Base-by-base conservation (phyloP, 2,329 filamentous ascomycete genomes). In the Acephala macrosclerotiorum region DNA sequence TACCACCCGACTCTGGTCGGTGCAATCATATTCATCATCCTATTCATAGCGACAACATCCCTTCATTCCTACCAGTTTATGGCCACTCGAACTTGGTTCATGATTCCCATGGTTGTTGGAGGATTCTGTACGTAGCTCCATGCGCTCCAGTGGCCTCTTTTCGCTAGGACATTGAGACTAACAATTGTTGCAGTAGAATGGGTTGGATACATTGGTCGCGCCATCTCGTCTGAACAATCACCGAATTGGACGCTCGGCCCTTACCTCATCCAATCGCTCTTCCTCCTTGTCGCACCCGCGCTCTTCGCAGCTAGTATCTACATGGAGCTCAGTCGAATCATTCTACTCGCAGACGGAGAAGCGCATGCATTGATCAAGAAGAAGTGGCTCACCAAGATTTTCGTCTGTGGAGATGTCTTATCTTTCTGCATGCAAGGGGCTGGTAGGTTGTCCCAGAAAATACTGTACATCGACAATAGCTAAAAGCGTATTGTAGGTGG, bases 81-180 rank as follows among this genome's bases (percentile, higher is more conserved):
- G 29, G 72, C 71, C n/a, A 76, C 76, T 1, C 75, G 77, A n/a
- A 79, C 80, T 0, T 84, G 80, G 80, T 85, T 82, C 71, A 80
- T 84, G 67, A 80, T 82, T 2, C 80, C 84, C 0, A 81, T 86
- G 53, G 67, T 82, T 4, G 70, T 86, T 12, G 83, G 84, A 29
- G 81, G 81, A n/a, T 64, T 80, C 25, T 83, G 82, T 84, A 75
- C 69, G 77, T 76, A 18, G n/a, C n/a, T n/a, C n/a, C n/a, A n/a
- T n/a, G n/a, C n/a, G n/a, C n/a, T n/a, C 40, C 29, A 5, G 4
- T 33, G 29, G 40, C 7, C 40, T 16, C 2, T 51, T 20, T n/a
- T 49, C 18, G 12, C 33, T 45, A 35, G 16, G 18, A 22, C 20
- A 45, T 47, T 4, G 33, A 9, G 4, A 33, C 56, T 60, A 58